Conservation (phyloP, 805 yeast genomes). For the Lipomyces oligophaga region DNA sequence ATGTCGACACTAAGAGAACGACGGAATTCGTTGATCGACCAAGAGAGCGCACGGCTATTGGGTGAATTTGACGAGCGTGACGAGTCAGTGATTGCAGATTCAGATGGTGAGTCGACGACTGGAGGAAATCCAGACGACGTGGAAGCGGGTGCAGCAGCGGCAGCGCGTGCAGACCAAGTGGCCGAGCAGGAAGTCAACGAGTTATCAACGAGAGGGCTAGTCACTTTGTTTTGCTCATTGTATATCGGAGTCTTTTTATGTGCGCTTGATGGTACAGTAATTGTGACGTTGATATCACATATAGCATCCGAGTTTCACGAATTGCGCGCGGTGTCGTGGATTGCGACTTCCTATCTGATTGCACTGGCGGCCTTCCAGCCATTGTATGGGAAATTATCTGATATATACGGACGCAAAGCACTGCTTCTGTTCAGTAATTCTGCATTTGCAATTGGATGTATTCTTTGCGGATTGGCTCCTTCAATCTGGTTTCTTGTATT, state of each 20-base stretch:
- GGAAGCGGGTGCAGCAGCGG: conserved; percentile 5
- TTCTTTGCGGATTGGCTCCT: conserved; percentile 47
- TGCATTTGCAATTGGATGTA: conserved; percentile 44
- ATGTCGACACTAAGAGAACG: conserved; percentile 26
- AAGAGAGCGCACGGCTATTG: conserved; percentile 49
- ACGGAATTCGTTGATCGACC: conserved; percentile 24
- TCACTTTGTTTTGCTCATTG: conserved; percentile 27
- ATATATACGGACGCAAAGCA: conserved; percentile 27
- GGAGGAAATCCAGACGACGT: background rate
- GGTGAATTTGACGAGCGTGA: conserved; percentile 38
- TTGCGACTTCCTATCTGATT: conserved; percentile 67
- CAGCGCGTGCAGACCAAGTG: background rate
- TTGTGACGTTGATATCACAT: conserved; percentile 48
- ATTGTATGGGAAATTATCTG: conserved; percentile 56
- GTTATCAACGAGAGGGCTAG: conserved; percentile 21
- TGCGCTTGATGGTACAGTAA: conserved; percentile 52
- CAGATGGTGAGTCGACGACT: conserved; percentile 1
- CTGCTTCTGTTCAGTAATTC: conserved; percentile 25
- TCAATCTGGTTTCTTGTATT: conserved; percentile 35
- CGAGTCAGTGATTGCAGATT: conserved; percentile 6
- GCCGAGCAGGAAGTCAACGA: conserved; percentile 25
- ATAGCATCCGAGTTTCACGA: conserved; percentile 59
- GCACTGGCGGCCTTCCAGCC: conserved; percentile 77
- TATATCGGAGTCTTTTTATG: conserved; percentile 47
- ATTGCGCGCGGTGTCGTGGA: conserved; percentile 58